Evolutionary conservation across 202 grass and related monocot species (phyloP).

Genomic region (Zoysia matrella): DNA sequence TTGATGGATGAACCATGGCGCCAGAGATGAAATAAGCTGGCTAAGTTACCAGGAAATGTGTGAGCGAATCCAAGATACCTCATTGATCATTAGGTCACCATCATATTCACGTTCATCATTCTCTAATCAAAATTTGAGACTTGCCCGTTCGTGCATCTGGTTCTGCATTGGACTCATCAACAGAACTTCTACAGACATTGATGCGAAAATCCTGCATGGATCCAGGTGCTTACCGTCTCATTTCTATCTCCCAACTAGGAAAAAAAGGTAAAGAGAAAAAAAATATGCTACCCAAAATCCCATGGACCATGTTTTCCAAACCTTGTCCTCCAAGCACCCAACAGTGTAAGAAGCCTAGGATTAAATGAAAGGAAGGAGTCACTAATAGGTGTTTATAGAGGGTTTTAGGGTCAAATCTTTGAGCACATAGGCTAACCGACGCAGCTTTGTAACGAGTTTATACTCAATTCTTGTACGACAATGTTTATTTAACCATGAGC

Average conservation of each 20-base stretch:
- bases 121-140: conserved; percentile 37
- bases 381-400: conserved; percentile 46
- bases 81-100: conserved; percentile 43
- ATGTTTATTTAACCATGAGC: conserved; percentile 8
- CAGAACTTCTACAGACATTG: conserved; percentile 71
- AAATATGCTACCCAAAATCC: conserved; percentile 62
- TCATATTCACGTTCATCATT: conserved; percentile 43
- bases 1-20: conserved; percentile 19
- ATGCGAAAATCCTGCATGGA: conserved; percentile 89
- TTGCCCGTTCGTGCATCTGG: conserved; percentile 44
- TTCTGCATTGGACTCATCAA: conserved; percentile 40
- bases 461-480: conserved; percentile 24
- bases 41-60: conserved; percentile 20
- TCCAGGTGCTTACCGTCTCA: conserved; percentile 52
- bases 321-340: conserved; percentile 74
- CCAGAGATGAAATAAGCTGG: conserved; percentile 32
- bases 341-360: conserved; percentile 58
- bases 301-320: conserved; percentile 68
- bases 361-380: conserved; percentile 56
- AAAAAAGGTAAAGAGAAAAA: background rate
- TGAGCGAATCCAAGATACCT: conserved; percentile 39
- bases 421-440: conserved; percentile 28
- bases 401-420: conserved; percentile 70
- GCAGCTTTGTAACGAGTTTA: conserved; percentile 19
- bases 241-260: conserved; percentile 37